Base-by-base conservation (phyloP, 176 grass and related monocot species). In the Oryza longistaminata region DNA sequence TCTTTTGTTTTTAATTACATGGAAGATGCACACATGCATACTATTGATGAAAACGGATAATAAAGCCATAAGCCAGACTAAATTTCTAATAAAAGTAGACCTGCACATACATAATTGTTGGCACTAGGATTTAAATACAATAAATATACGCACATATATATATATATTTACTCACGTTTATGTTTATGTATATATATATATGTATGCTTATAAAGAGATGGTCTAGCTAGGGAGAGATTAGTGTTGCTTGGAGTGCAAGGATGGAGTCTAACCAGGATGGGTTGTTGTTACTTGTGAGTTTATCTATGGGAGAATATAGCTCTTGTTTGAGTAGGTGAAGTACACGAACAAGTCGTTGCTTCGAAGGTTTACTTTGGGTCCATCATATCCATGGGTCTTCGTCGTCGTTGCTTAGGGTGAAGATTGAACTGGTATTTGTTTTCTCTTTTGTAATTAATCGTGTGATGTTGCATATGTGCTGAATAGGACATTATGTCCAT, bases 241-340 rank as follows among this genome's bases (percentile, higher is more conserved):
- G 13, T 79, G 80, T 87, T 91, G 70, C 82, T 85, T 89, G 88
- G 88, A 89, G 82, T 91, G 62, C 70, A 87, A 80, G 81, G 70
- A 17, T 27, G 15, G 14, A 9, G 45, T 17, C 5, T n/a, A 35
- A 2, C 29, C 0, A 68, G 33, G 65, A 60, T 60, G n/a, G 66
- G 67, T 35, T 60, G 67, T 35, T 69, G 73, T 86, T 90, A 62
- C 60, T 76, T 85, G 76, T 85, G 75, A 72, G 71, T 76, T 85
- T 89, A 81, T 75, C 45, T 5, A 7, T 17, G 77, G 77, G 12
- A 73, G 68, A 24, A 24, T 62, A 61, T 61, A 62, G 58, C 14
- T 48, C 68, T 55, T 64, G 26, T 64, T 17, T 46, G 40, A 31
- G 64, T 77, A 55, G 50, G 50, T 22, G 9, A 66, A 43, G 46